Base-by-base conservation (phyloP, 371 early-diverging fungal species). In the Mortierella sp. region DNA sequence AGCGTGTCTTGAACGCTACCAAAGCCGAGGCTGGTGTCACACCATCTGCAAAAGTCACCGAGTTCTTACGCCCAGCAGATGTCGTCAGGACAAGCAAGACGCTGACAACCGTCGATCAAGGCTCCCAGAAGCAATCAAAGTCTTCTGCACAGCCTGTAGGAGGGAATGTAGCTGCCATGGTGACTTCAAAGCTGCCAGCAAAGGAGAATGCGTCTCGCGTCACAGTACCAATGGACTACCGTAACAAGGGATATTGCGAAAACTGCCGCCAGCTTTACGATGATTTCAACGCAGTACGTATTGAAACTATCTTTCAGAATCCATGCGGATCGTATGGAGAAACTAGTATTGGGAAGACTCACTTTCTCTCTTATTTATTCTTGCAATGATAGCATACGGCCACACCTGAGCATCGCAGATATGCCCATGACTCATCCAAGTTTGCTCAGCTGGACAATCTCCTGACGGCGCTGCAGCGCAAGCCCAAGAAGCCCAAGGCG, bases 201-300 rank as follows among this genome's bases (percentile, higher is more conserved):
- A 28, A 30, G 28, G 27, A 34, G 17, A 17, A 5, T 7, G 2
- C 41, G n/a, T 17, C 41, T 4, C 31, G 19, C 12, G 43, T 37
- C n/a, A 21, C 14, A 6, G 51, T 31, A 1, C 39, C 49, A 3
- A 55, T 49, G 44, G 64, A 55, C 21, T 55, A 56, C 15, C n/a
- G 41, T 4, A 66, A 57, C 17, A 30, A 46, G 19, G 61, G 70
- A 9, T 76, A 64, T 37, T 76, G 78, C 26, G 78, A 76, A 34
- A 76, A 76, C 31, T 76, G 78, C 27, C 46, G 61, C 0, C 32
- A 32, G 2, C 28, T 32, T n/a, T 76, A 56, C 32, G 30, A 44
- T 1, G 61, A 60, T 28, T 56, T 69, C 39, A 48, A 61, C 5
- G 50, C 59, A 49, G 76, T 75, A 68, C 43, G 43, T n/a, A n/a